These are phyloP conservation scores for Phoenix roebelenii DNA, from an alignment of 176 grass and related monocot genomes.

Conservation along the genomic window DNA sequence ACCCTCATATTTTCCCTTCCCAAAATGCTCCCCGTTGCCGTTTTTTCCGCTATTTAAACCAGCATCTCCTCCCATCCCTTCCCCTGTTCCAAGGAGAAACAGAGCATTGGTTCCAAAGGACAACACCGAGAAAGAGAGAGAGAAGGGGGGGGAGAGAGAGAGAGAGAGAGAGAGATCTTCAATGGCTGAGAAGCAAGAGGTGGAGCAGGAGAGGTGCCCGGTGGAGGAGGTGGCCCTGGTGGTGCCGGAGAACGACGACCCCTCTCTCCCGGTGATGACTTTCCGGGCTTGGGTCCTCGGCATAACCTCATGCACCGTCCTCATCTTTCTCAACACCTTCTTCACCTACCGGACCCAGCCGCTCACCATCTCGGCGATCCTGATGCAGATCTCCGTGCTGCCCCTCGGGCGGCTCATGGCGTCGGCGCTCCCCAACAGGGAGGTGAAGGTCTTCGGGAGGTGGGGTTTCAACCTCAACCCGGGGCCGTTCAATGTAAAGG, in stretches of 20 bases:
- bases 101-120: too few species aligned
- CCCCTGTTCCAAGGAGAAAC: too few species aligned
- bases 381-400: slow-evolving; percentile 14
- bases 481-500: slow-evolving; percentile 14
- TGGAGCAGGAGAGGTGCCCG: neutral
- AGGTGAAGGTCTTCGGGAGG: slow-evolving; percentile 3
- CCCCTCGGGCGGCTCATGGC: slow-evolving; percentile 11
- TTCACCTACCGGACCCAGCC: slow-evolving; percentile 20
- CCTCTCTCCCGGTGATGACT: slow-evolving; percentile 10
- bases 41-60: too few species aligned
- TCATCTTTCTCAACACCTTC: slow-evolving; percentile 25
- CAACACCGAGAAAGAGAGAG: too few species aligned
- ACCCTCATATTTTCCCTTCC: too few species aligned
- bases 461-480: slow-evolving; percentile 23
- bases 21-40: too few species aligned
- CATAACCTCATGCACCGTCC: slow-evolving; percentile 1
- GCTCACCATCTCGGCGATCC: slow-evolving; percentile 15
- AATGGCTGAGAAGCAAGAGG: neutral
- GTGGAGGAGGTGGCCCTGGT: slow-evolving; percentile 19
- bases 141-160: too few species aligned
- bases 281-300: slow-evolving; percentile 19
- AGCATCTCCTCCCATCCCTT: too few species aligned
- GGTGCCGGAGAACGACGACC: slow-evolving; percentile 15
- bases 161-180: too few species aligned
- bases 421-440: neutral